phyloP scores from a whole-genome alignment of 2,329 filamentous ascomycete genomes.

The Rhinocladiella mackenziei region DNA sequence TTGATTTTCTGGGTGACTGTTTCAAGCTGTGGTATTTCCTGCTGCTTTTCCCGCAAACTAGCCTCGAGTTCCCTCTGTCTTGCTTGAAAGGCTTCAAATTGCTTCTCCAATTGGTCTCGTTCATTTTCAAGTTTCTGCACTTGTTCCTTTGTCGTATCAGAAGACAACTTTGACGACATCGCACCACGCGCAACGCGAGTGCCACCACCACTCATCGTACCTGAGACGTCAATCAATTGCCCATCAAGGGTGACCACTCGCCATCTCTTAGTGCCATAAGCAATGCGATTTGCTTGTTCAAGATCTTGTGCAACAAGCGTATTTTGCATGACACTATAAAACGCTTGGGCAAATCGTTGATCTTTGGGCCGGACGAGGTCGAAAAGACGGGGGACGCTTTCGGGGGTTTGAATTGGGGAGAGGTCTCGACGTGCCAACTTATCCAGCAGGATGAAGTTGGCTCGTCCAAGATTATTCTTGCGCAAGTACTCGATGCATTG shows the following conservation, averaged over 20 bases:
- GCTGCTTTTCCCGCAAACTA: conserved; percentile 65
- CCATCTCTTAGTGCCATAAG: conserved; percentile 90
- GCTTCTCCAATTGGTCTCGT: conserved; percentile 76
- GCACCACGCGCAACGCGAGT: conserved; percentile 83
- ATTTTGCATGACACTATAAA: conserved; percentile 92
- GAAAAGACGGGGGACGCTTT: conserved; percentile 86
- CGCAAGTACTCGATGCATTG: conserved; percentile 97
- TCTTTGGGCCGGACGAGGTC: conserved; percentile 89
- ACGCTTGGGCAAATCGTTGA: conserved; percentile 79
- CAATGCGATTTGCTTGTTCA: conserved; percentile 94
- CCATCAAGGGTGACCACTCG: conserved; percentile 93
- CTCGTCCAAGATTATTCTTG: conserved; percentile 94
- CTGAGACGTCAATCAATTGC: conserved; percentile 94
- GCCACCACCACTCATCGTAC: conserved; percentile 97
- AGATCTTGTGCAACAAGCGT: conserved; percentile 90
- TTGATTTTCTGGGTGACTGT: conserved; percentile 87
- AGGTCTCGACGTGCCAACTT: conserved; percentile 76
- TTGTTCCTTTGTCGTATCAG: conserved; percentile 81
- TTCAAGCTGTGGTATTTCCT: conserved; percentile 77
- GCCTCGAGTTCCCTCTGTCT: conserved; percentile 76
- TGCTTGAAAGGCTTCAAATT: conserved; percentile 79
- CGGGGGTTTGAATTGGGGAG: conserved; percentile 77
- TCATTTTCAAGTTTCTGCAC: conserved; percentile 83
- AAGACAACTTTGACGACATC: conserved; percentile 94
- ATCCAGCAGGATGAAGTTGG: conserved; percentile 94